These are phyloP conservation scores for Acmispon strigosus DNA, from an alignment of 306 rosid species.

Conservation along the genomic window DNA sequence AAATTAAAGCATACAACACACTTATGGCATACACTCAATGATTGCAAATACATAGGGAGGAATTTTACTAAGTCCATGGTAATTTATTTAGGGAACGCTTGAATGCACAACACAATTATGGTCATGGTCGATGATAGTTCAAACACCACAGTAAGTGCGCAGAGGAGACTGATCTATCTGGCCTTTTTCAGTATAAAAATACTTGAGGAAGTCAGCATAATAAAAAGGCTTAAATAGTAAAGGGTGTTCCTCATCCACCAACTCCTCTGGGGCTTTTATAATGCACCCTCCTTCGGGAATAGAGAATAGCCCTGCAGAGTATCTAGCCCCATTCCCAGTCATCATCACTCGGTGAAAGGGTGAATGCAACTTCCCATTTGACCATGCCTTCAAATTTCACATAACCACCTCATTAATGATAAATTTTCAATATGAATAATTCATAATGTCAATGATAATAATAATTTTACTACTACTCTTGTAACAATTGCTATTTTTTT, in stretches of 20 bases:
- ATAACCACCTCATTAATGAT: neutral
- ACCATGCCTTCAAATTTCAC: slow-evolving; percentile 56
- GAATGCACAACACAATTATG: neutral
- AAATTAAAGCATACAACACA: neutral
- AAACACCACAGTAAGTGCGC: slow-evolving; percentile 50
- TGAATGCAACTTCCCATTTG: slow-evolving; percentile 56
- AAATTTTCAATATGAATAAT: neutral
- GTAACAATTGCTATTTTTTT: neutral
- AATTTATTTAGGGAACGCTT: neutral
- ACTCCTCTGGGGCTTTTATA: slow-evolving; percentile 51
- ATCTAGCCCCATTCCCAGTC: slow-evolving; percentile 57
- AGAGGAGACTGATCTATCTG: slow-evolving; percentile 36
- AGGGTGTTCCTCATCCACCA: slow-evolving; percentile 67
- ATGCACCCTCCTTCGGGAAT: slow-evolving; percentile 45
- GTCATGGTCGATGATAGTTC: neutral
- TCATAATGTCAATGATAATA: neutral
- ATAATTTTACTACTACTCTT: too few species aligned
- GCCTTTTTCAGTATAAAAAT: slow-evolving; percentile 37
- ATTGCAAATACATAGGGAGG: neutral
- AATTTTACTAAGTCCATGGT: neutral
- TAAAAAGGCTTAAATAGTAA: slow-evolving; percentile 57
- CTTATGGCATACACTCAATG: too few species aligned
- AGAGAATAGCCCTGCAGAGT: slow-evolving; percentile 53
- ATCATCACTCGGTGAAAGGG: slow-evolving; percentile 62
- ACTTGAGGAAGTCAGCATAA: slow-evolving; percentile 39